Evolutionary conservation across 768 basidiomycete genomes (phyloP).

Genomic region (Rhodotorula paludigena): DNA sequence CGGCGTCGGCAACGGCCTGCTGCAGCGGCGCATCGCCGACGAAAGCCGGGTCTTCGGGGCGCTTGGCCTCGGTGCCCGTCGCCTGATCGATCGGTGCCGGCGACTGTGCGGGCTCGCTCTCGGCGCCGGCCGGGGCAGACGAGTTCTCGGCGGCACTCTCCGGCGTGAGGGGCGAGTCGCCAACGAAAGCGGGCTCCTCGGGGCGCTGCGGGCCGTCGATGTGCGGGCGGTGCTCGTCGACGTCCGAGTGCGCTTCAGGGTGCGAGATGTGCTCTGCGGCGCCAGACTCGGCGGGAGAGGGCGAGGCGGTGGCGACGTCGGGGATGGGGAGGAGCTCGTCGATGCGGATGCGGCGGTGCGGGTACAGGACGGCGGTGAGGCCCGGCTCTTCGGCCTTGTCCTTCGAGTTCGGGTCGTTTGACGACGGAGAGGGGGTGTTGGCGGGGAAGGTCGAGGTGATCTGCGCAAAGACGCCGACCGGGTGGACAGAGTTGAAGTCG

Average conservation of each 20-base stretch:
- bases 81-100: constrained; percentile 39
- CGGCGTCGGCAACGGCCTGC: background rate
- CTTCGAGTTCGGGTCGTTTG: constrained; percentile 34
- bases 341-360: constrained; percentile 82
- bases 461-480: constrained; percentile 93
- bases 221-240: constrained; percentile 15
- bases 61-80: constrained; percentile 50
- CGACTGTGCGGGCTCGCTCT: constrained; percentile 47
- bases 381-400: constrained; percentile 61
- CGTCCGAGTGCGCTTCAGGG: constrained; percentile 43
- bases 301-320: background rate
- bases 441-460: constrained; percentile 87
- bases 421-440: constrained; percentile 35
- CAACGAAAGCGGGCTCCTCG: constrained; percentile 2
- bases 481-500: constrained; percentile 77
- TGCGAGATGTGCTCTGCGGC: constrained; percentile 47
- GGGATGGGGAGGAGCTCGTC: constrained; percentile 67
- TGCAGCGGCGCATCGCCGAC: constrained; percentile 7
- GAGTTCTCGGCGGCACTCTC: background rate
- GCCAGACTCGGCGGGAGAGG: constrained; percentile 33
- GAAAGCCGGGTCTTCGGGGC: background rate
- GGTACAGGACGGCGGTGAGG: constrained; percentile 90
- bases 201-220: constrained; percentile 11
- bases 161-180: constrained; percentile 10
- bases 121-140: constrained; percentile 40